A percentile compares a stretch with the other conserved stretches of the same genome.
Evolutionary conservation across 306 rosid species (phyloP).

Genomic region (Medicago arabica): DNA sequence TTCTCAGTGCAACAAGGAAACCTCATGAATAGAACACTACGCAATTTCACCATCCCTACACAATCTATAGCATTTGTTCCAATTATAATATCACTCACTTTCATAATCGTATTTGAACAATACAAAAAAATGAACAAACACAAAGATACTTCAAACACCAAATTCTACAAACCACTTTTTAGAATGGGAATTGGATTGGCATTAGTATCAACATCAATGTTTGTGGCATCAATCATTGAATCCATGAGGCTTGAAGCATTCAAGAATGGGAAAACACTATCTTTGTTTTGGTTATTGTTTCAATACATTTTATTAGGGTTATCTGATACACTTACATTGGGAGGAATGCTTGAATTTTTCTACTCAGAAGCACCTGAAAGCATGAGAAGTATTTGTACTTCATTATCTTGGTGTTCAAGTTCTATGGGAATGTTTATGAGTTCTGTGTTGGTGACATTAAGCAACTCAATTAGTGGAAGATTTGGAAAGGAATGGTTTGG

Average conservation of each 20-base stretch:
- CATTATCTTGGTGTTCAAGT: slow-evolving; percentile 51
- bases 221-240: slow-evolving; percentile 46
- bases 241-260: slow-evolving; percentile 40
- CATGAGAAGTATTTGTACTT: slow-evolving; percentile 52
- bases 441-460: slow-evolving; percentile 43
- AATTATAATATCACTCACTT: slow-evolving; percentile 38
- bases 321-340: slow-evolving; percentile 46
- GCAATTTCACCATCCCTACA: slow-evolving; percentile 43
- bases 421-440: slow-evolving; percentile 51
- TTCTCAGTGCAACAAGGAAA: slow-evolving; percentile 52
- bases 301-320: slow-evolving; percentile 45
- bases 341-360: slow-evolving; percentile 59
- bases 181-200: slow-evolving; percentile 48
- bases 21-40: slow-evolving; percentile 42
- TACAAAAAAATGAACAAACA: background rate
- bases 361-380: slow-evolving; percentile 51
- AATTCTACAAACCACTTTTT: slow-evolving; percentile 38
- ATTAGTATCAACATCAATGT: slow-evolving; percentile 39
- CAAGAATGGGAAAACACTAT: slow-evolving; percentile 20
- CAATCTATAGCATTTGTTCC: slow-evolving; percentile 43
- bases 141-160: background rate
- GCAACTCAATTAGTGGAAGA: slow-evolving; percentile 43
- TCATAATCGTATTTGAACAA: slow-evolving; percentile 40
- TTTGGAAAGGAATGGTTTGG: slow-evolving; percentile 49
- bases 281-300: slow-evolving; percentile 49